Conservation (phyloP, 2,329 filamentous ascomycete species). For the Endothia cerciana region DNA sequence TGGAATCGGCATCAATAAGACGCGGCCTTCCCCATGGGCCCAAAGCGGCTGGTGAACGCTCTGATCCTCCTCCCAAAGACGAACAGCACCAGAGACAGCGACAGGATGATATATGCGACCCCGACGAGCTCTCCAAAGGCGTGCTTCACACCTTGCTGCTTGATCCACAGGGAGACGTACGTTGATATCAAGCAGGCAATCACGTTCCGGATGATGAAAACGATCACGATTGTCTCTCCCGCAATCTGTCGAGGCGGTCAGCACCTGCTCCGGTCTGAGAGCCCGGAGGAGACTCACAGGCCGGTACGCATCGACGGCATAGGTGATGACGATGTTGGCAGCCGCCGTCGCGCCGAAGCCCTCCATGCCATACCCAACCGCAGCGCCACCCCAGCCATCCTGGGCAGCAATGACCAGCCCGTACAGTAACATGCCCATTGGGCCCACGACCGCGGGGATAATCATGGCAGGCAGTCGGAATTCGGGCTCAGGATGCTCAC, state of each 20-base stretch:
- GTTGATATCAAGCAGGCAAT: slow-evolving; percentile 36
- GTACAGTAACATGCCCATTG: slow-evolving; percentile 38
- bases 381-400: slow-evolving; percentile 12
- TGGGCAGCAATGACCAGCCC: slow-evolving; percentile 34
- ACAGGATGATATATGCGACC: slow-evolving; percentile 17
- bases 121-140: slow-evolving; percentile 36
- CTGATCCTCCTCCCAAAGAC: slow-evolving; percentile 5
- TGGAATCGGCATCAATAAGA: not conserved
- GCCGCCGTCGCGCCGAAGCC: slow-evolving; percentile 37
- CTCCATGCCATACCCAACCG: slow-evolving; percentile 36
- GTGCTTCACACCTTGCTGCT: slow-evolving; percentile 28
- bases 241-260: slow-evolving; percentile 27
- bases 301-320: slow-evolving; percentile 36
- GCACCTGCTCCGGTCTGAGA: not conserved
- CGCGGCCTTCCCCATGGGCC: slow-evolving; percentile 12
- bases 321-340: slow-evolving; percentile 36
- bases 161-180: slow-evolving; percentile 35
- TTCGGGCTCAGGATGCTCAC: slow-evolving; percentile 34
- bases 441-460: slow-evolving; percentile 35
- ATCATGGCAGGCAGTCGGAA: slow-evolving; percentile 35
- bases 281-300: slow-evolving; percentile 9
- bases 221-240: slow-evolving; percentile 36
- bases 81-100: slow-evolving; percentile 10
- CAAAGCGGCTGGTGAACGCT: slow-evolving; percentile 10
- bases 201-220: slow-evolving; percentile 37